Evolutionary conservation across 192 early-diverging fungal genomes (phyloP).

Genomic region (Rhizoclosmatium sp.): DNA sequence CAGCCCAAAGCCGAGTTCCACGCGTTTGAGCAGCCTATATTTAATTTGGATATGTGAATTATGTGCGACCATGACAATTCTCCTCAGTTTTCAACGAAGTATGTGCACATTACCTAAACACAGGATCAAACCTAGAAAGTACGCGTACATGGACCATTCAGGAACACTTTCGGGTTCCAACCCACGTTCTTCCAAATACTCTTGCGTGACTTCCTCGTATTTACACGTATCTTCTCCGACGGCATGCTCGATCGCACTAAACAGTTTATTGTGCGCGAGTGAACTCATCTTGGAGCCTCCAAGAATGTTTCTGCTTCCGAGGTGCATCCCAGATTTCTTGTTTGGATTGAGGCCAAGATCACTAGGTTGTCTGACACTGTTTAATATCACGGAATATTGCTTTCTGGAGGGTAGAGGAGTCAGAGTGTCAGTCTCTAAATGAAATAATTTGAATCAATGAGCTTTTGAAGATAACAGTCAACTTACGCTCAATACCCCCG

Average conservation of each 20-base stretch:
- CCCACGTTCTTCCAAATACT: conserved; percentile 4
- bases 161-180: background rate
- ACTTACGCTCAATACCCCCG: too few relatives aligned
- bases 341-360: too few relatives aligned
- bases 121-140: conserved; percentile 14
- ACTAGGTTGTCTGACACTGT: too few relatives aligned
- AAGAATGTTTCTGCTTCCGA: too few relatives aligned
- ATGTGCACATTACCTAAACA: conserved; percentile 1
- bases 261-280: background rate
- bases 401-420: too few relatives aligned
- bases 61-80: background rate
- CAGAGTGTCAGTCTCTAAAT: too few relatives aligned
- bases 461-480: too few relatives aligned
- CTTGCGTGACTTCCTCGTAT: conserved; percentile 12
- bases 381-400: too few relatives aligned
- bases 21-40: conserved; percentile 18
- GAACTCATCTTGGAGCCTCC: too few relatives aligned
- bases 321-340: too few relatives aligned
- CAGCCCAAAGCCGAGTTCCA: conserved; percentile 1
- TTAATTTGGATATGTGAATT: background rate
- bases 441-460: too few relatives aligned
- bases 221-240: conserved; percentile 22
- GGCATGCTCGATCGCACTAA: background rate
- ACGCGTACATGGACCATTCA: conserved; percentile 11
- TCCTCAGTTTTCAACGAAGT: background rate